A percentile compares a stretch with the other conserved stretches of the same genome.
These are phyloP conservation scores for Arthrobotrys entomopaga DNA, from an alignment of 2,329 filamentous ascomycete genomes.

Conservation along the genomic window DNA sequence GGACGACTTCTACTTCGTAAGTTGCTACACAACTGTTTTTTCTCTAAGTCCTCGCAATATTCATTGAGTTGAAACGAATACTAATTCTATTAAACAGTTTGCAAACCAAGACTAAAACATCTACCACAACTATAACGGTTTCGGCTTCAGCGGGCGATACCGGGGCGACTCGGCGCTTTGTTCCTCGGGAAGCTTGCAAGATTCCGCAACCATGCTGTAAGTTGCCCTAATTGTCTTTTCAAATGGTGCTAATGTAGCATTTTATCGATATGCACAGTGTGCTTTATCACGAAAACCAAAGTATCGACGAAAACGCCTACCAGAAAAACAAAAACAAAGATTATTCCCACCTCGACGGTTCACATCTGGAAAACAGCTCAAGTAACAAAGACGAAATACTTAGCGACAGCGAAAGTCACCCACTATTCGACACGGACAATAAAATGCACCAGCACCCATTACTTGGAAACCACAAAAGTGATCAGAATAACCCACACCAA, in stretches of 20 bases:
- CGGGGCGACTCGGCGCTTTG: neutral
- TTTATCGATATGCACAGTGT: neutral
- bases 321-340: constrained; percentile 4
- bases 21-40: neutral
- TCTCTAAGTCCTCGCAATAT: neutral
- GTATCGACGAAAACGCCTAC: neutral
- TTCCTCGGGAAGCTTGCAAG: neutral
- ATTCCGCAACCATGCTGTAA: constrained; percentile 12
- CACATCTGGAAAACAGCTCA: neutral
- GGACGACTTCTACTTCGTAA: neutral
- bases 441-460: constrained; percentile 8
- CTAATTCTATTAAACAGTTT: neutral
- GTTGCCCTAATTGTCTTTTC: neutral
- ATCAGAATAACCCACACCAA: neutral
- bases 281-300: constrained; percentile 5
- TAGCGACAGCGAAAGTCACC: constrained; percentile 2
- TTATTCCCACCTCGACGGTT: constrained; percentile 5
- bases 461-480: neutral
- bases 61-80: too few relatives aligned
- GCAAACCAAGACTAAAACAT: constrained; percentile 10
- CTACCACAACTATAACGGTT: constrained; percentile 5
- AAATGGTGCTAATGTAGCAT: neutral
- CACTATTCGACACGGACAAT: constrained; percentile 1
- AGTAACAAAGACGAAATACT: neutral
- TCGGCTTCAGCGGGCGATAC: neutral